Conservation (phyloP, 441 rosid genomes). For the Corymbia citriodora region DNA sequence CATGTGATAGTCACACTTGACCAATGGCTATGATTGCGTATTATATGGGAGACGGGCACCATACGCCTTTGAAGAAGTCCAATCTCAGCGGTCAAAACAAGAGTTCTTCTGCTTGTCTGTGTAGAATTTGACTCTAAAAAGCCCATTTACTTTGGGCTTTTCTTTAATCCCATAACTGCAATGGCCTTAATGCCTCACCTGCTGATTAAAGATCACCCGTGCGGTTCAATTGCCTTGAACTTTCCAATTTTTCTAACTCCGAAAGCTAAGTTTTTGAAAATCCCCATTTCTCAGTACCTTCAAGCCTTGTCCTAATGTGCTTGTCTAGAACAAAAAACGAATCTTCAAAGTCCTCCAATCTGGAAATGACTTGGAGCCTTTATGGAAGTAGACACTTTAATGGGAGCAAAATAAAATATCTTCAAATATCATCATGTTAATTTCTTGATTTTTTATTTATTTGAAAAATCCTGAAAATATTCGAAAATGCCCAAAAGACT, state of each 20-base stretch:
- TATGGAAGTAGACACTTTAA: not conserved
- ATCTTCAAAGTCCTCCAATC: not conserved
- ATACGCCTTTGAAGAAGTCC: no score
- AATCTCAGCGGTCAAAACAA: no score
- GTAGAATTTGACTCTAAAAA: not conserved
- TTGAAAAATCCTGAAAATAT: accelerated
- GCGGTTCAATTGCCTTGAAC: not conserved
- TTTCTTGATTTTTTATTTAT: no score
- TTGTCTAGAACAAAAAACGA: no score
- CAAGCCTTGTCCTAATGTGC: not conserved
- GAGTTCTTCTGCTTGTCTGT: not conserved
- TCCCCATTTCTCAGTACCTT: not conserved
- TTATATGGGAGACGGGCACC: no score
- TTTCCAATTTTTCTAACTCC: not conserved
- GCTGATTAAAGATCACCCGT: not conserved
- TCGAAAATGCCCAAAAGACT: not conserved
- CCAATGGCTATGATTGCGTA: no score
- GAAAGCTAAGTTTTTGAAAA: not conserved
- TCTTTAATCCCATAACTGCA: not conserved
- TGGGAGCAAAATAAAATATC: not conserved
- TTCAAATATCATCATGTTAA: no score
- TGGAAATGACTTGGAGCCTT: not conserved
- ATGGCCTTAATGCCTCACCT: not conserved
- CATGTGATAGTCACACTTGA: no score
- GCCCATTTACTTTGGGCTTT: not conserved